Conservation (phyloP, 371 early-diverging fungal genomes). For the Globomyces sp. region DNA sequence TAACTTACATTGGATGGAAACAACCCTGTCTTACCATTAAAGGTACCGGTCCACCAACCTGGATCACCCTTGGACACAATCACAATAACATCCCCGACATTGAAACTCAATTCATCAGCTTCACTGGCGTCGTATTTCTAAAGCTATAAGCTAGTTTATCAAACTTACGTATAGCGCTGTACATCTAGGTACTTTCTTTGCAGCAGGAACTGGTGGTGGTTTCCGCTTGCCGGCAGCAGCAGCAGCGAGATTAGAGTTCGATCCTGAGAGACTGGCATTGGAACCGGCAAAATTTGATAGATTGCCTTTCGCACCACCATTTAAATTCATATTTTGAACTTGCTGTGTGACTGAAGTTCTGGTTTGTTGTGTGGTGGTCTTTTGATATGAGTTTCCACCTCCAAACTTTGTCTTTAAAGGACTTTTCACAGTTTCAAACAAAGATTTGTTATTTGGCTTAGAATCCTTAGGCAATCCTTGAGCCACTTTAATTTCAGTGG, state of each 20-base stretch:
- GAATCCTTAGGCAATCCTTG: conserved; percentile 48
- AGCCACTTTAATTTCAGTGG: conserved; percentile 47
- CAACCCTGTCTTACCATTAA: conserved; percentile 74
- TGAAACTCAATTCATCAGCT: conserved; percentile 50
- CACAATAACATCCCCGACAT: conserved; percentile 46
- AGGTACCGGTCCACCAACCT: conserved; percentile 56
- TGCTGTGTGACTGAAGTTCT: neutral
- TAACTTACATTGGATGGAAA: conserved; percentile 62
- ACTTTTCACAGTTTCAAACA: neutral
- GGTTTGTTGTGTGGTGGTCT: neutral
- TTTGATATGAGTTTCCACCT: neutral
- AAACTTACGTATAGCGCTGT: conserved; percentile 49
- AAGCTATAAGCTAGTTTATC: neutral
- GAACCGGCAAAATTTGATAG: conserved; percentile 13
- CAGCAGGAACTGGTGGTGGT: conserved; percentile 51
- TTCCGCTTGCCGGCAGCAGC: conserved; percentile 42
- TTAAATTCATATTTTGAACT: neutral
- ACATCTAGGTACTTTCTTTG: conserved; percentile 48
- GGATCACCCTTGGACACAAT: conserved; percentile 49
- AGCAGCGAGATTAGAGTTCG: conserved; percentile 16
- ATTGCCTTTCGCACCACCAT: conserved; percentile 8
- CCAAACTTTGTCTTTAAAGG: neutral
- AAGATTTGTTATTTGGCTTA: conserved; percentile 31
- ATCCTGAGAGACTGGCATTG: conserved; percentile 13
- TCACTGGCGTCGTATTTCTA: conserved; percentile 48